Evolutionary conservation across 805 yeast genomes (phyloP).

Genomic region (Starmerella bombi): DNA sequence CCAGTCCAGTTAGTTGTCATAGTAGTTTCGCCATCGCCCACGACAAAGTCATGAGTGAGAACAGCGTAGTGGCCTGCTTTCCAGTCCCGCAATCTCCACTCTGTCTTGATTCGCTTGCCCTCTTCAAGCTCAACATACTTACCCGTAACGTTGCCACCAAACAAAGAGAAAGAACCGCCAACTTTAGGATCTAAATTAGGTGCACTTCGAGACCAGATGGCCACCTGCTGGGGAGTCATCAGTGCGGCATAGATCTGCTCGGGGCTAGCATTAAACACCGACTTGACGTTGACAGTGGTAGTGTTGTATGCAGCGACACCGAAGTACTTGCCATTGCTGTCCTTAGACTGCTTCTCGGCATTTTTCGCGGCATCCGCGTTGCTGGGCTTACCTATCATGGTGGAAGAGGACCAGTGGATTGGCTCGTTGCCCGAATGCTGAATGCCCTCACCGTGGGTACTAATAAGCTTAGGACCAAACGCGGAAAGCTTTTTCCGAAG

Average conservation of each 20-base stretch:
- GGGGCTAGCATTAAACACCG: constrained; percentile 76
- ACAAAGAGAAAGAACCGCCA: constrained; percentile 54
- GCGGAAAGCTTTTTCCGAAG: constrained; percentile 44
- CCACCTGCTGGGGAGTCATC: constrained; percentile 59
- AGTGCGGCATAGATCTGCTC: constrained; percentile 71
- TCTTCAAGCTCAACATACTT: constrained; percentile 46
- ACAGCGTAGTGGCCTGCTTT: constrained; percentile 66
- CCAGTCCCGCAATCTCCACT: constrained; percentile 89
- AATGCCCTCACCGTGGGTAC: constrained; percentile 67
- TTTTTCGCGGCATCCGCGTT: constrained; percentile 7
- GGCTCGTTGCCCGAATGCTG: constrained; percentile 46
- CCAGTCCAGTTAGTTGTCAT: constrained; percentile 71
- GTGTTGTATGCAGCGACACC: constrained; percentile 55
- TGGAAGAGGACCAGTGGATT: constrained; percentile 16
- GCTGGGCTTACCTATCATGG: constrained; percentile 18
- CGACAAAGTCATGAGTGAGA: constrained; percentile 51
- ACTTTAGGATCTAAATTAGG: constrained; percentile 45
- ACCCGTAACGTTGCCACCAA: constrained; percentile 80
- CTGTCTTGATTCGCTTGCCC: constrained; percentile 48
- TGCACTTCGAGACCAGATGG: constrained; percentile 81
- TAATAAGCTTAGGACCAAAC: constrained; percentile 70
- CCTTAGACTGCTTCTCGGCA: constrained; percentile 7
- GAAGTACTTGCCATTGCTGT: constrained; percentile 3
- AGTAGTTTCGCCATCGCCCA: constrained; percentile 74
- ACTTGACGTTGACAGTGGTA: constrained; percentile 59